A percentile compares a stretch with the other conserved stretches of the same genome.
Evolutionary conservation across 306 rosid genomes (phyloP).

Genomic region (Glycine tomentella): DNA sequence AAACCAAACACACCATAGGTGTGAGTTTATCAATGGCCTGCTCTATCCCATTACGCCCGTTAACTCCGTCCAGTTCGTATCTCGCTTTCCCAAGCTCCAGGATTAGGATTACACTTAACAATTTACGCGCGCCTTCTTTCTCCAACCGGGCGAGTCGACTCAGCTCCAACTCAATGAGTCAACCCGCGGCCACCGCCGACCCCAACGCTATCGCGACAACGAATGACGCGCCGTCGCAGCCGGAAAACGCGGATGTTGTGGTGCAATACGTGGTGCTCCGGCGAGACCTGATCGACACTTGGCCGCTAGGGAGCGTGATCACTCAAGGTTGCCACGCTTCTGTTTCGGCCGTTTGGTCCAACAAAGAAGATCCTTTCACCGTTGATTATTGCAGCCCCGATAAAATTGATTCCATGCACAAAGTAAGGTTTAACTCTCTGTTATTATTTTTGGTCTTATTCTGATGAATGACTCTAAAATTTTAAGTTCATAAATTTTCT

Average conservation of each 20-base stretch:
- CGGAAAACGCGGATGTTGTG: conserved; percentile 48
- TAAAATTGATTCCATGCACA: conserved; percentile 83
- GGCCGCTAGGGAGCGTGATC: conserved; percentile 89
- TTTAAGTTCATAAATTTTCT: not conserved
- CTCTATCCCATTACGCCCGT: conserved; percentile 46
- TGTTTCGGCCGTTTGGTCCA: conserved; percentile 79
- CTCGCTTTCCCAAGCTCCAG: not conserved
- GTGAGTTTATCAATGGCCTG: conserved; percentile 56
- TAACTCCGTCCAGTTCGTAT: conserved; percentile 32
- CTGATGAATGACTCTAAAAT: not conserved
- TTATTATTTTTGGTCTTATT: not conserved
- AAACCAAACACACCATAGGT: not conserved
- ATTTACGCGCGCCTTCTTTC: conserved; percentile 13
- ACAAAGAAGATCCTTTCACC: conserved; percentile 71
- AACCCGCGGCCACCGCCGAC: conserved; percentile 43
- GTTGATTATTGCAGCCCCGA: conserved; percentile 71
- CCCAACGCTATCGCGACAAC: conserved; percentile 15
- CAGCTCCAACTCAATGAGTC: conserved; percentile 68
- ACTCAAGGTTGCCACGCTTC: conserved; percentile 96
- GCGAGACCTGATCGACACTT: conserved; percentile 84
- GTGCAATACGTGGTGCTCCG: conserved; percentile 95
- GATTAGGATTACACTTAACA: conserved; percentile 29
- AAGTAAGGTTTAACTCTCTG: conserved; percentile 49
- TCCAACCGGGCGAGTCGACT: conserved; percentile 48
- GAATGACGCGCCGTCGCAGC: conserved; percentile 38